These are phyloP conservation scores for Apodospora peruviana DNA, from an alignment of 495 filamentous ascomycete species.

Conservation along the genomic window DNA sequence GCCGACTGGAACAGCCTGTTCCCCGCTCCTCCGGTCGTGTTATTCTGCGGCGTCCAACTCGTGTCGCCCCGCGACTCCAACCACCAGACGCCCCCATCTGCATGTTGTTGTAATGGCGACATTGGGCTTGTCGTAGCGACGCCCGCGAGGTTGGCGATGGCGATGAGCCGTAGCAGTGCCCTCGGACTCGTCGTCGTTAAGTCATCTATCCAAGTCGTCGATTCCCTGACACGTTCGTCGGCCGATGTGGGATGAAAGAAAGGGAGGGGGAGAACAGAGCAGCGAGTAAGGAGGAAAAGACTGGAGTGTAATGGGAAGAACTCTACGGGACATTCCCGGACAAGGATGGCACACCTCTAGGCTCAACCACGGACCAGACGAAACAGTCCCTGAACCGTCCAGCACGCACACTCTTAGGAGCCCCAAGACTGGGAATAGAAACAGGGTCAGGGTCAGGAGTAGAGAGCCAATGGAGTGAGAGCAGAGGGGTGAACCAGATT, in stretches of 20 bases:
- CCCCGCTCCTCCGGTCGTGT: constrained; percentile 12
- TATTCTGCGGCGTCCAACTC: constrained; percentile 14
- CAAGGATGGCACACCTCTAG: constrained; percentile 16
- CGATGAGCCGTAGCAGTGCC: constrained; percentile 38
- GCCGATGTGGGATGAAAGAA: constrained; percentile 25
- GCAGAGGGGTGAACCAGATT: not conserved
- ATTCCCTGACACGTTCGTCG: constrained; percentile 24
- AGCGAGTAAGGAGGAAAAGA: constrained; percentile 18
- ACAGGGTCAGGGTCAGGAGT: constrained; percentile 29
- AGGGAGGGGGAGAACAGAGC: constrained; percentile 10
- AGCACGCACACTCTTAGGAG: constrained; percentile 21
- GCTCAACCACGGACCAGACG: constrained; percentile 36
- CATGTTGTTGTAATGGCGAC: constrained; percentile 28
- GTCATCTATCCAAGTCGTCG: constrained; percentile 40
- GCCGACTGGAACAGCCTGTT: constrained; percentile 30
- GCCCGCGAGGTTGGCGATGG: constrained; percentile 35
- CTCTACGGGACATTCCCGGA: not conserved
- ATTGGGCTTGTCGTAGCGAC: constrained; percentile 22
- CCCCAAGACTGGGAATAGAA: constrained; percentile 30
- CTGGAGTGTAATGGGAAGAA: constrained; percentile 21
- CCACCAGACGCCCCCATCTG: constrained; percentile 30
- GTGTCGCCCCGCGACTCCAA: constrained; percentile 36
- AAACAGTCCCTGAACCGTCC: constrained; percentile 41
- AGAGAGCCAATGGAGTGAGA: constrained; percentile 7
- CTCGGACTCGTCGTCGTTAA: constrained; percentile 35